Evolutionary conservation across 768 basidiomycete species (phyloP).

Genomic region (Hebeloma cylindrosporum): DNA sequence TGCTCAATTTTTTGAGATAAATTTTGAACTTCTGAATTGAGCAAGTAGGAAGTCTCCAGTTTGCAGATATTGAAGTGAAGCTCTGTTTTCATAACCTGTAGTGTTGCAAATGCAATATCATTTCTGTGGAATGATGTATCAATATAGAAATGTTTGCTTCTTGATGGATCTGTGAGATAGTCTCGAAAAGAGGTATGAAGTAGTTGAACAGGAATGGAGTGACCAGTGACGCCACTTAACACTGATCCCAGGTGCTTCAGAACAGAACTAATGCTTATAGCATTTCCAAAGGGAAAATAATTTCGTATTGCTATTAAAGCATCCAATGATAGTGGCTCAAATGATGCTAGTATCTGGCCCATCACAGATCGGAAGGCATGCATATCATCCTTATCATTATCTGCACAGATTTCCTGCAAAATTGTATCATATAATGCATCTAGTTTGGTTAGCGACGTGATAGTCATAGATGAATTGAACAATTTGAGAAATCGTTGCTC

Average conservation of each 20-base stretch:
- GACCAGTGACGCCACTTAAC: neutral
- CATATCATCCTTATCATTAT: neutral
- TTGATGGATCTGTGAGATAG: conserved; percentile 25
- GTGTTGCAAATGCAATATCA: conserved; percentile 7
- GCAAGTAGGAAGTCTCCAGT: conserved; percentile 26
- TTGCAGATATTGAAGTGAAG: conserved; percentile 32
- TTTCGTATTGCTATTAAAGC: conserved; percentile 2
- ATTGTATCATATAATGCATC: neutral
- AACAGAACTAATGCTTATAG: neutral
- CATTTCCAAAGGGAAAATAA: neutral
- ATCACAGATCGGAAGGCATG: conserved; percentile 10
- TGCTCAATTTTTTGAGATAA: conserved; percentile 12
- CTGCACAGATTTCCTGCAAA: neutral
- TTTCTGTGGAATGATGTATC: conserved; percentile 6
- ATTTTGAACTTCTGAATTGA: conserved; percentile 23
- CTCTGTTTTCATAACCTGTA: conserved; percentile 22
- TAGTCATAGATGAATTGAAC: neutral
- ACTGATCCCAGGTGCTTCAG: neutral
- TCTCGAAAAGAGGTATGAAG: conserved; percentile 37
- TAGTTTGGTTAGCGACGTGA: neutral
- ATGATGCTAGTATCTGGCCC: conserved; percentile 7
- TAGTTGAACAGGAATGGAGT: conserved; percentile 21
- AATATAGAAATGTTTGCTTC: conserved; percentile 24
- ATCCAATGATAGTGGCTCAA: conserved; percentile 6
- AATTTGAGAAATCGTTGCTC: neutral